Evolutionary conservation across 306 rosid genomes (phyloP).

Genomic region (Cucurbita pepo): DNA sequence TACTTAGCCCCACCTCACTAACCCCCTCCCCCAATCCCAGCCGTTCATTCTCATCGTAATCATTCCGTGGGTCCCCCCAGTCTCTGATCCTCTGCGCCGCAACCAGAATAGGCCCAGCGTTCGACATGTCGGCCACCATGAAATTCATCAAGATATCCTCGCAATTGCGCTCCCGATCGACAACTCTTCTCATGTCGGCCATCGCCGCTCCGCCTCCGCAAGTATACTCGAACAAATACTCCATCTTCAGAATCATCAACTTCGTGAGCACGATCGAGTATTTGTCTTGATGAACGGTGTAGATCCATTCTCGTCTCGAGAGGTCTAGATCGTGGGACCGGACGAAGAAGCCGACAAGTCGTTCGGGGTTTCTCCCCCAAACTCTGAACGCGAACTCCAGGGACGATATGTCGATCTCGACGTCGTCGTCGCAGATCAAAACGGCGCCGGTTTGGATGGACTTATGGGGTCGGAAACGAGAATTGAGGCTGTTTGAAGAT

Average conservation of each 20-base stretch:
- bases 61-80: constrained; percentile 57
- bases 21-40: constrained; percentile 6
- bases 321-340: constrained; percentile 69
- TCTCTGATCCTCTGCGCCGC: constrained; percentile 52
- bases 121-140: constrained; percentile 36
- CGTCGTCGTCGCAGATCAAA: constrained; percentile 75
- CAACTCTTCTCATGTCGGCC: constrained; percentile 33
- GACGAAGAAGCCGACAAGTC: constrained; percentile 54
- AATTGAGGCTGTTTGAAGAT: constrained; percentile 44
- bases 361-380: constrained; percentile 36
- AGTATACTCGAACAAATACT: constrained; percentile 37
- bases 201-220: constrained; percentile 41
- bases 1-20: constrained; percentile 49
- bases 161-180: constrained; percentile 46
- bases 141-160: constrained; percentile 84
- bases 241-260: constrained; percentile 38
- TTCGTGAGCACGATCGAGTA: constrained; percentile 75
- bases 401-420: constrained; percentile 39
- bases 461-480: constrained; percentile 53
- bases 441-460: constrained; percentile 45
- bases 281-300: constrained; percentile 65
- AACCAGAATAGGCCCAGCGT: constrained; percentile 54
- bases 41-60: constrained; percentile 9
- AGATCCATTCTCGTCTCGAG: constrained; percentile 51
- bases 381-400: constrained; percentile 47